Conservation (phyloP, 176 grass and related monocot species). For the Musa troglodytarum region DNA sequence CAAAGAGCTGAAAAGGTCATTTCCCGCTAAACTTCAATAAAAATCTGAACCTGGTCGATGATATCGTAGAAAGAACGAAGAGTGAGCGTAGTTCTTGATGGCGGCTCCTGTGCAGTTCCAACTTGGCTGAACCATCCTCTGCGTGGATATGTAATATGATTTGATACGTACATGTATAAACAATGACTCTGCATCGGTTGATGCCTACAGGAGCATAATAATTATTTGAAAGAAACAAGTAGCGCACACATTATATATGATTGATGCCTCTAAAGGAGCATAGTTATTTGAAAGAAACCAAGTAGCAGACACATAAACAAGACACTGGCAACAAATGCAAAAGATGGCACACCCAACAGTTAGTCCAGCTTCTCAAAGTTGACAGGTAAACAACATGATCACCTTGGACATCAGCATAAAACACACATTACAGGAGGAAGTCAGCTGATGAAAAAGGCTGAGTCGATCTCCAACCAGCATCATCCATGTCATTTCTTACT, state of each 20-base stretch:
- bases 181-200: too few relatives aligned
- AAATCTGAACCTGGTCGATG: too few relatives aligned
- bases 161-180: too few relatives aligned
- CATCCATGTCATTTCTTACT: not conserved
- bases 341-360: not conserved
- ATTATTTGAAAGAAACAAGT: not conserved
- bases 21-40: too few relatives aligned
- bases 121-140: too few relatives aligned
- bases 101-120: too few relatives aligned
- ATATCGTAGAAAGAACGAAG: too few relatives aligned
- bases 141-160: too few relatives aligned
- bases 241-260: not conserved
- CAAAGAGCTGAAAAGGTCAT: too few relatives aligned
- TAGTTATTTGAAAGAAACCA: not conserved
- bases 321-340: not conserved
- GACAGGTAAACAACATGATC: not conserved
- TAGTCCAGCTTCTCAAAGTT: not conserved
- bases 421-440: not conserved
- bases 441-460: not conserved
- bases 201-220: not conserved
- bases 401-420: not conserved
- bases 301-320: not conserved
- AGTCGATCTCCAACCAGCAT: not conserved
- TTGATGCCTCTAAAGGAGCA: not conserved
- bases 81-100: too few relatives aligned